Conservation (phyloP, 2,329 filamentous ascomycete species). For the Fusarium longipes region DNA sequence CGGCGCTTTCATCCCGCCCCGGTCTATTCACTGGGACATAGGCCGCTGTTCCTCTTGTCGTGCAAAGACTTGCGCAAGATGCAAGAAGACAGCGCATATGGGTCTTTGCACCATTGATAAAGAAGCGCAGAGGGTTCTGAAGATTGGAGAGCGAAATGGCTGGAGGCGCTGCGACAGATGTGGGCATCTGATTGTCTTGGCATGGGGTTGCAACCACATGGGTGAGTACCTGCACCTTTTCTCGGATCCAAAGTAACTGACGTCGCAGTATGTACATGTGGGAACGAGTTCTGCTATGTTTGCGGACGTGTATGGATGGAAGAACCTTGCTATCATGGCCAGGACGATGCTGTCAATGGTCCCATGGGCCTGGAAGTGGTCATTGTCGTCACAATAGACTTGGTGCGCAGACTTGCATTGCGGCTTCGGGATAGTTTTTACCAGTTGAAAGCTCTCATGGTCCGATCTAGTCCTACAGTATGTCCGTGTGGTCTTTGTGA, state of each 20-base stretch:
- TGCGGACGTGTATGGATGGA: conserved; percentile 58
- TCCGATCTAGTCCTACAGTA: too few relatives aligned
- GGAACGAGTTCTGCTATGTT: conserved; percentile 60
- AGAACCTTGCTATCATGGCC: conserved; percentile 42
- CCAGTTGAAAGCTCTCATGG: too few relatives aligned
- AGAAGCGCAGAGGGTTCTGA: neutral
- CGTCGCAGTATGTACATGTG: conserved; percentile 57
- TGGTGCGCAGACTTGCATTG: too few relatives aligned
- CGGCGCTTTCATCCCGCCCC: neutral
- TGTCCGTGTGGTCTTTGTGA: too few relatives aligned
- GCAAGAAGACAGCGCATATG: neutral
- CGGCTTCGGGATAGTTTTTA: too few relatives aligned
- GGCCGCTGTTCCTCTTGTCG: neutral
- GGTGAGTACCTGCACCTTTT: neutral
- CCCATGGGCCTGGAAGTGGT: too few relatives aligned
- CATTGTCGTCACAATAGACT: too few relatives aligned
- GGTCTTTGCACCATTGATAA: neutral
- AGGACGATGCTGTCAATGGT: too few relatives aligned
- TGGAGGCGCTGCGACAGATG: neutral
- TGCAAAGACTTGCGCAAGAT: neutral
- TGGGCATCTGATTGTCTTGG: too few relatives aligned
- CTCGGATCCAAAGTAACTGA: too few relatives aligned
- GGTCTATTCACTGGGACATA: too few relatives aligned
- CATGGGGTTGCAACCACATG: neutral
- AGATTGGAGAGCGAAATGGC: neutral